Evolutionary conservation across 192 early-diverging fungal species (phyloP).

Genomic region (Coemansia sp.): DNA sequence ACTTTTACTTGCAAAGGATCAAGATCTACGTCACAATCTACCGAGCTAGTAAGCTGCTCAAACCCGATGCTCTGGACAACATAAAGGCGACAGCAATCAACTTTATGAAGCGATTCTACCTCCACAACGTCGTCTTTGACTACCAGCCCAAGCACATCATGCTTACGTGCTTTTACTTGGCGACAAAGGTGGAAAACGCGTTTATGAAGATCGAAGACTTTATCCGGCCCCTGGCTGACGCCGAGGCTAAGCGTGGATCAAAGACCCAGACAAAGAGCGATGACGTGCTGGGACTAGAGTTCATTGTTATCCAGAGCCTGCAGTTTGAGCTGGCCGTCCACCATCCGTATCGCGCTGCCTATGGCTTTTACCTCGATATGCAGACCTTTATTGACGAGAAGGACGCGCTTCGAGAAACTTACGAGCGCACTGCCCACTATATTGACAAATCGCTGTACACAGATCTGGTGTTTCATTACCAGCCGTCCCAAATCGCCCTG

Average conservation of each 20-base stretch:
- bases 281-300: conserved; percentile 66
- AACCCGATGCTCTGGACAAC: conserved; percentile 35
- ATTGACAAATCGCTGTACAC: conserved; percentile 69
- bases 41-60: conserved; percentile 25
- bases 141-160: conserved; percentile 79
- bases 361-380: conserved; percentile 76
- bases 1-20: conserved; percentile 47
- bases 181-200: conserved; percentile 74
- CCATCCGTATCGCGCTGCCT: conserved; percentile 70
- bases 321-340: conserved; percentile 76
- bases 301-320: conserved; percentile 70
- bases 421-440: conserved; percentile 58
- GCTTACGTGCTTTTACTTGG: conserved; percentile 77
- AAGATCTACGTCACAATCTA: conserved; percentile 22
- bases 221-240: conserved; percentile 40
- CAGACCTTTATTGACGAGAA: conserved; percentile 53
- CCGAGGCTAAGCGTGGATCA: conserved; percentile 42
- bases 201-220: conserved; percentile 78
- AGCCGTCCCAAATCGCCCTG: conserved; percentile 77
- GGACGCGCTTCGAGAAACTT: conserved; percentile 43
- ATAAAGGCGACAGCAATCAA: conserved; percentile 74
- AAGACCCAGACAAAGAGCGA: conserved; percentile 51
- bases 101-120: conserved; percentile 82
- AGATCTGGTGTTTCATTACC: conserved; percentile 74
- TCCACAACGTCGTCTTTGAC: conserved; percentile 80